Evolutionary conservation across 257 asterid genomes (phyloP).

Genomic region (Nicotiana benthamiana): DNA sequence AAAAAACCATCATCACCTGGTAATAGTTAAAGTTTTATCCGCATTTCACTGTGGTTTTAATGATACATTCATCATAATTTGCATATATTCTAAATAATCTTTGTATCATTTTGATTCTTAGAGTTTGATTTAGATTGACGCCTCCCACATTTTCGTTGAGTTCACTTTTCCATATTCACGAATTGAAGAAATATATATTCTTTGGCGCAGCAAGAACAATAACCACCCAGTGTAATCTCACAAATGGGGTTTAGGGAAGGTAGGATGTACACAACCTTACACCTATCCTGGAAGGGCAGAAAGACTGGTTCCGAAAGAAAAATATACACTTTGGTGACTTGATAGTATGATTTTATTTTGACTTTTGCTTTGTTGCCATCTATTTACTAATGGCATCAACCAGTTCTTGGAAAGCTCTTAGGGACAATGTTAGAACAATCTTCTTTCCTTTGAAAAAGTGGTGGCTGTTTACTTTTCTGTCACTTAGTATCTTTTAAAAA

Average conservation of each 20-base stretch:
- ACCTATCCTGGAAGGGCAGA: too few species aligned
- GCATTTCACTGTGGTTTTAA: neutral
- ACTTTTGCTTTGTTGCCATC: neutral
- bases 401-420: neutral
- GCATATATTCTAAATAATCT: neutral
- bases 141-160: neutral
- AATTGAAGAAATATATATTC: neutral
- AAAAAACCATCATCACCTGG: constrained; percentile 20
- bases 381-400: neutral
- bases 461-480: neutral
- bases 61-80: constrained; percentile 15
- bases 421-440: neutral
- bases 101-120: neutral
- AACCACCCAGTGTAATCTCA: too few species aligned
- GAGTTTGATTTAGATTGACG: neutral
- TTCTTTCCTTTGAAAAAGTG: neutral
- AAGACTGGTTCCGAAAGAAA: too few species aligned
- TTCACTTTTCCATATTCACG: neutral
- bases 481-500: neutral
- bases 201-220: too few species aligned
- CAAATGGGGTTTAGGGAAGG: too few species aligned
- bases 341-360: neutral
- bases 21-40: constrained; percentile 12
- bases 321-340: neutral
- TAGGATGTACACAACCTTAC: too few species aligned